Evolutionary conservation across 2,329 filamentous ascomycete species (phyloP), one percentile per base, ranked within the genome.

Genomic region (Microascus cirrosus): DNA sequence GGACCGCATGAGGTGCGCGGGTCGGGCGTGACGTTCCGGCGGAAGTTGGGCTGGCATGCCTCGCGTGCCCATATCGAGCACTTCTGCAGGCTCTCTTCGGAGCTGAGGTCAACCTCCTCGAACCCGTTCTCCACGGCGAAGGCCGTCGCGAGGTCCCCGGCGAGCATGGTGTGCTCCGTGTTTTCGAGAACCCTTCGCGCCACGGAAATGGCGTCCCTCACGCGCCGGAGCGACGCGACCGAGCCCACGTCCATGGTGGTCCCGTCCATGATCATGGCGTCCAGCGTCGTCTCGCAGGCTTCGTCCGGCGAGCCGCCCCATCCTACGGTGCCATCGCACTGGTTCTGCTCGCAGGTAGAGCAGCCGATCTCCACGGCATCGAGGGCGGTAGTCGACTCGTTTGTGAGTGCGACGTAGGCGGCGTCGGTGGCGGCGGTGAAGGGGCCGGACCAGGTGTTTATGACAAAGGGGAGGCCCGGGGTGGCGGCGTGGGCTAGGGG

Each of bases 251-350:
- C 78, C 69, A 82, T 72, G n/a, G 71, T 77, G 0, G 66, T 67
- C 32, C 79, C 79, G 64, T 82, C 79, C 74, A 82, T 81, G 65
- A 82, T 74, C 70, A 82, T 73, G n/a, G 79, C 79, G 66, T 82
- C 79, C 15, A 82, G 76, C 0, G 79, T 81, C 2, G 79, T 82
- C 68, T 82, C 79, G 68, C 79, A 82, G 35, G 68, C 65, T 64
- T 82, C 79, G 61, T 80, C 78, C 0, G 79, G 78, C 2, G 78
- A 80, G 8, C 79, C 79, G 57, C 79, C 79, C 62, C 70, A 80
- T 56, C 79, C 79, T 42, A 82, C 79, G 42, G 73, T 79, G 54
- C 75, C 74, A 63, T 82, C 79, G 68, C 79, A 82, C 61, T 77
- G 79, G 55, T 74, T 72, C 59, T 65, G 66, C 64, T 82, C 78